Base-by-base conservation (phyloP, 768 basidiomycete species). In the Trametes punicea region DNA sequence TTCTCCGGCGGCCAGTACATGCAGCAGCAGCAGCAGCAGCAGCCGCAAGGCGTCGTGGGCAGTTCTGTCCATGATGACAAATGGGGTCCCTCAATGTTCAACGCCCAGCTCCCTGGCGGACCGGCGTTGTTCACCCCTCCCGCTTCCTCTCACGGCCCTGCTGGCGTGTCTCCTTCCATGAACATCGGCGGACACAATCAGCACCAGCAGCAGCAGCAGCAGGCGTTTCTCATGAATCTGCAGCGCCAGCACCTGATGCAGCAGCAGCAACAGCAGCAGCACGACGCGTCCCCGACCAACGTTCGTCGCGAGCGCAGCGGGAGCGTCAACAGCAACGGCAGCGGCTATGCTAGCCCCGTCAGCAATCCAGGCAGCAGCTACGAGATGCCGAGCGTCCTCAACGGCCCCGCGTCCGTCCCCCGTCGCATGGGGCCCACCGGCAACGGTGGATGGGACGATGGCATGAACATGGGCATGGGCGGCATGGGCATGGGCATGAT, bases 81-180 rank as follows among this genome's bases (percentile, higher is more conserved):
- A 50, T 73, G 75, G 72, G 53, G 65, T 41, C 59, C 56, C 39
- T 67, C 66, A 29, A 58, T 64, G 56, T 64, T 56, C 47, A 57
- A 47, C 39, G 41, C 50, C 45, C 56, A 59, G 54, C 67, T 64
- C 70, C 67, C 56, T 44, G 64, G 40, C 65, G 67, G 26, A 65
- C 49, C 49, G 68, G 60, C 64, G 44, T 67, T 77, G 49, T 73
- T 77, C 61, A 77, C 78, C 3, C 75, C 79, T 33, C 74, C 79
- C 20, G 69, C 74, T 6, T 65, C 68, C 10, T 67, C 75, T 20
- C 77, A 78, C 57, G 70, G 70, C 36, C 31, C 31, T 66, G 71
- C 48, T 31, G 27, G 30, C 57, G 23, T 65, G 46, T 40, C 45
- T n/a, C 46, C n/a, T n/a, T n/a, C 54, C 46, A 53, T 46, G 44